Conservation (phyloP, 2,329 filamentous ascomycete species). For the Emergomyces africanus region DNA sequence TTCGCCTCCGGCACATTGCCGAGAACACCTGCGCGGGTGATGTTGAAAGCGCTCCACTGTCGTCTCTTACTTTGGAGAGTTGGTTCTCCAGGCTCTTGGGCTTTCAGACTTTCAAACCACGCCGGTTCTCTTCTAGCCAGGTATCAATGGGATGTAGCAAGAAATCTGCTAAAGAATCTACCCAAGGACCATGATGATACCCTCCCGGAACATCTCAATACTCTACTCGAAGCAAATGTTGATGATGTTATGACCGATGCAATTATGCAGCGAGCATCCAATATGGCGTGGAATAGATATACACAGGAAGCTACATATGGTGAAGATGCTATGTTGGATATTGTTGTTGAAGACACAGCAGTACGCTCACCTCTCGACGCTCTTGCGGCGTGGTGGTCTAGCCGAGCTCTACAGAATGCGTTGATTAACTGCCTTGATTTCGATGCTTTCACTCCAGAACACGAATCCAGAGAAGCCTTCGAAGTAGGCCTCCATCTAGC, state of each 20-base stretch:
- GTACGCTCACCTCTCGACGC: conserved; percentile 82
- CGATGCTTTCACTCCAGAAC: conserved; percentile 27
- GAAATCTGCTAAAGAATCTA: conserved; percentile 41
- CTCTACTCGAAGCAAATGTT: conserved; percentile 64
- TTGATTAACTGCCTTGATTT: conserved; percentile 51
- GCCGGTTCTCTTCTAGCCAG: conserved; percentile 62
- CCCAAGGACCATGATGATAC: conserved; percentile 47
- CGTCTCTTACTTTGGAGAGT: conserved; percentile 77
- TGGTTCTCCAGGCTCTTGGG: conserved; percentile 51
- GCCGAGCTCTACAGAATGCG: conserved; percentile 55
- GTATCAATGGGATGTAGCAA: conserved; percentile 70
- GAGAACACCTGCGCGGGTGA: conserved; percentile 66
- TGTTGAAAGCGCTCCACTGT: conserved; percentile 86
- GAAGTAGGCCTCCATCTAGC: conserved; percentile 52
- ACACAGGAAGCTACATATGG: conserved; percentile 54
- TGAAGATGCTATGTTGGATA: conserved; percentile 61
- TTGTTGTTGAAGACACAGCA: conserved; percentile 71
- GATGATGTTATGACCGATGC: conserved; percentile 67
- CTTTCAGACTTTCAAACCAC: conserved; percentile 52
- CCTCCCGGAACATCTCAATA: conserved; percentile 63
- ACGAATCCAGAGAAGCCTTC: conserved; percentile 30
- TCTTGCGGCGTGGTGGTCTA: conserved; percentile 84
- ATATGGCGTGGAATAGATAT: conserved; percentile 74
- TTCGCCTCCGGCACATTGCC: conserved; percentile 81
- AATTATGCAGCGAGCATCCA: conserved; percentile 75